These are phyloP conservation scores for Cinnamomum micranthum DNA, from an alignment of 164 flowering plant species.

Conservation along the genomic window DNA sequence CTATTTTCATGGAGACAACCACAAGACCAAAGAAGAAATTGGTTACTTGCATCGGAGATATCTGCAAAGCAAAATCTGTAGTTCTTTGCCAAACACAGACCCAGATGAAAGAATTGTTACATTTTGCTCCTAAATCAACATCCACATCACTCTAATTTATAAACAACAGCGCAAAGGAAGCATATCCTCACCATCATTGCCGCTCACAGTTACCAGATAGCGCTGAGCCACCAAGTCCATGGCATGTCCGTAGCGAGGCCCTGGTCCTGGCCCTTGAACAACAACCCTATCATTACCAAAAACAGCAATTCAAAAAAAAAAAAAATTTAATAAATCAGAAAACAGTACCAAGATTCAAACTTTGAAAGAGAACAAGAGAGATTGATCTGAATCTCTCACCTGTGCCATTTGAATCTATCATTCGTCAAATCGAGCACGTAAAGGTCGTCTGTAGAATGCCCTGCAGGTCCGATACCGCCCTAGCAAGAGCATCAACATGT, in stretches of 20 bases:
- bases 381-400: conserved; percentile 31
- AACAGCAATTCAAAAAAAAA: not conserved
- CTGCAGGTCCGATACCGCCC: conserved; percentile 99
- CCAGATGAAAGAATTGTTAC: not conserved
- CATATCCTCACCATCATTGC: conserved; percentile 16
- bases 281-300: conserved; percentile 11
- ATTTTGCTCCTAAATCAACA: not conserved
- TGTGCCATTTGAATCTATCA: conserved; percentile 95
- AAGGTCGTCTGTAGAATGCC: conserved; percentile 97
- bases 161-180: not conserved
- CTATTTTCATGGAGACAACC: too few species aligned
- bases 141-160: not conserved
- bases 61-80: too few species aligned
- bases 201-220: conserved; percentile 19
- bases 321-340: too few species aligned
- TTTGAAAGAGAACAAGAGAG: conserved; percentile 5
- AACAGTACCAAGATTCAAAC: not conserved
- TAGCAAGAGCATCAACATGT: conserved; percentile 27
- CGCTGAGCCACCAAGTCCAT: conserved; percentile 22
- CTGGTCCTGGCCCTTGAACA: conserved; percentile 22
- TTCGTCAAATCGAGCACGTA: conserved; percentile 91
- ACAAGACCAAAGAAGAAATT: too few species aligned
- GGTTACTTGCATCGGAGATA: too few species aligned
- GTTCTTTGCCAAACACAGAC: not conserved
- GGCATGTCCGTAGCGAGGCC: conserved; percentile 23